phyloP scores from a whole-genome alignment of 139 green algal genomes.

The Coccomyxa sp. region DNA sequence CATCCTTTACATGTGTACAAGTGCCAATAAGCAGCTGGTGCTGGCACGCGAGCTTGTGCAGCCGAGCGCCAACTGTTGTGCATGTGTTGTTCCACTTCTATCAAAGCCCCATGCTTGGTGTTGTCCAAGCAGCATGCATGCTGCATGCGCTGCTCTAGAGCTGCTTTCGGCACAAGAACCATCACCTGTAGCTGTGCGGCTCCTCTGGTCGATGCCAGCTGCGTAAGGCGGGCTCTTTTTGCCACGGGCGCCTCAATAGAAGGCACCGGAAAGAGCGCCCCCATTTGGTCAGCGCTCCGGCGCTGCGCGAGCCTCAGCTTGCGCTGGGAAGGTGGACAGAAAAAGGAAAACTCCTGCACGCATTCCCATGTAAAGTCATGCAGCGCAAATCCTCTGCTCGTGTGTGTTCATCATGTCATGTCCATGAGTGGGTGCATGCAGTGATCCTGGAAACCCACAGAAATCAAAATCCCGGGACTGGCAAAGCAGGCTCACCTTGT shows the following conservation, averaged over 20 bases:
- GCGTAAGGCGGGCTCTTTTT: background rate
- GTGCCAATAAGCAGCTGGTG: background rate
- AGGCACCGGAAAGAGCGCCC: background rate
- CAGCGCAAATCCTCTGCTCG: no score
- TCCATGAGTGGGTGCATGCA: no score
- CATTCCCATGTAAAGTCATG: background rate
- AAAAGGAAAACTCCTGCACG: constrained; percentile 5
- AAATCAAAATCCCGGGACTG: no score
- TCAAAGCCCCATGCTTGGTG: background rate
- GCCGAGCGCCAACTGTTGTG: background rate
- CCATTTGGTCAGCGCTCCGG: background rate
- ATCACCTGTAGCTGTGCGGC: background rate
- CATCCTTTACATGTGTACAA: no score
- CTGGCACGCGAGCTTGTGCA: background rate
- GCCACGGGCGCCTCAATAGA: background rate
- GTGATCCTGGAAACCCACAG: no score
- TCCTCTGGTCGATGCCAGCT: background rate
- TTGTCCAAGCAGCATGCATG: background rate
- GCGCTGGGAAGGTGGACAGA: background rate
- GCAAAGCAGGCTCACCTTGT: no score
- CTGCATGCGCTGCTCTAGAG: background rate
- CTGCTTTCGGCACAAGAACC: background rate
- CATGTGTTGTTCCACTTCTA: background rate
- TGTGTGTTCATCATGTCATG: no score
- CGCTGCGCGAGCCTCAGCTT: background rate